A percentile compares a stretch with the other conserved stretches of the same genome.
phyloP scores from a whole-genome alignment of 192 early-diverging fungal genomes.

The Dissophora globulifera region DNA sequence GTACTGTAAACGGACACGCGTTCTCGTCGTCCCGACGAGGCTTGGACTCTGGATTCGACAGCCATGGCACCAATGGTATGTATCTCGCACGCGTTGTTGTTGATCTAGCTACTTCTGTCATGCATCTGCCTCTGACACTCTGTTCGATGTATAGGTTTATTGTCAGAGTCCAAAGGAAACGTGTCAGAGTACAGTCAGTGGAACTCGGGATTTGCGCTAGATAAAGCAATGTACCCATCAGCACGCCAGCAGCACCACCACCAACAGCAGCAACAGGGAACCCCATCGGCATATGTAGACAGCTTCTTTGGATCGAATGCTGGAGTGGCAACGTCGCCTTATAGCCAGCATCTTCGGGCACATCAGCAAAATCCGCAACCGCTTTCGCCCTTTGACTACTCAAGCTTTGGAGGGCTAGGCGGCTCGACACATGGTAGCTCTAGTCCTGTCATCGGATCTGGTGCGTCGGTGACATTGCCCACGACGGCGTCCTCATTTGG shows the following conservation, averaged over 20 bases:
- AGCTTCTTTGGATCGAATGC: conserved; percentile 40
- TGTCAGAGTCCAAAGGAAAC: conserved; percentile 15
- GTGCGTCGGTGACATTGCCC: conserved; percentile 1
- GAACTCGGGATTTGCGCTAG: conserved; percentile 48
- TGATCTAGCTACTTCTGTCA: not conserved
- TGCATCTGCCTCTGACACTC: no score
- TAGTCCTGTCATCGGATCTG: no score
- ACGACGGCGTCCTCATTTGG: conserved; percentile 8
- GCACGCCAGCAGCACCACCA: conserved; percentile 22
- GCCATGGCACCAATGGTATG: conserved; percentile 31
- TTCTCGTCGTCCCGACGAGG: conserved; percentile 12
- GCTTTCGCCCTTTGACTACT: conserved; percentile 29
- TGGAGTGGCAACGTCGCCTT: conserved; percentile 7
- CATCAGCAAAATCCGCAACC: conserved; percentile 13
- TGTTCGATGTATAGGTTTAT: conserved; percentile 3
- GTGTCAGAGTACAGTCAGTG: conserved; percentile 50
- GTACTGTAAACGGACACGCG: conserved; percentile 39
- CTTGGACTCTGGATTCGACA: conserved; percentile 32
- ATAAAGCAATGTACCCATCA: conserved; percentile 35
- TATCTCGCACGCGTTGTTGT: not conserved
- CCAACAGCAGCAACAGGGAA: conserved; percentile 12
- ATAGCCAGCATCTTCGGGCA: conserved; percentile 11
- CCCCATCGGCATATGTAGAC: conserved; percentile 20
- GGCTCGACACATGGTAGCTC: not conserved
- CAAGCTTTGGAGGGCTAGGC: conserved; percentile 26